phyloP scores from a whole-genome alignment of 2,329 filamentous ascomycete genomes.

The Phyllosticta ampelicida region DNA sequence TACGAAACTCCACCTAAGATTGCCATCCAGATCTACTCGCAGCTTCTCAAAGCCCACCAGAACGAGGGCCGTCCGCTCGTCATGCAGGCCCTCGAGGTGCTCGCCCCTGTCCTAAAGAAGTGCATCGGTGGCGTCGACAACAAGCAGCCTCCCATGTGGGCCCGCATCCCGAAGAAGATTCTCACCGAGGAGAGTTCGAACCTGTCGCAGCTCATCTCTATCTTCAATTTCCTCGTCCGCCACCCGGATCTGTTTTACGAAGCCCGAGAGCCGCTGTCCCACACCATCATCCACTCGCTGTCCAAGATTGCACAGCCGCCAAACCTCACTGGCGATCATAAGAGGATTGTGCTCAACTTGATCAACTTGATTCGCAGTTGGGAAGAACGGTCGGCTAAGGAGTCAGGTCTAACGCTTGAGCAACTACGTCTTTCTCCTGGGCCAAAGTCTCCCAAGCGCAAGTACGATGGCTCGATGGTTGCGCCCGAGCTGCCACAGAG shows the following conservation, averaged over 20 bases:
- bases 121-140: constrained; percentile 62
- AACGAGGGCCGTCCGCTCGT: constrained; percentile 88
- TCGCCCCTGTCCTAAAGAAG: constrained; percentile 88
- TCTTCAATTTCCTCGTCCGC: constrained; percentile 91
- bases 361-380: constrained; percentile 87
- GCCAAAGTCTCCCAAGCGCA: constrained; percentile 52
- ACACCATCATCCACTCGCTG: constrained; percentile 78
- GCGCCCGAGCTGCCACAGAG: constrained; percentile 43
- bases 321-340: constrained; percentile 80
- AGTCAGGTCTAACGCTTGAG: constrained; percentile 54
- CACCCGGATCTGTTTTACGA: constrained; percentile 94
- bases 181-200: constrained; percentile 91
- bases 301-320: constrained; percentile 77
- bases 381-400: constrained; percentile 73
- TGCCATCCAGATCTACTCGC: constrained; percentile 87
- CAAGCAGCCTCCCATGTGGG: constrained; percentile 70
- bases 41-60: constrained; percentile 82
- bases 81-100: constrained; percentile 84
- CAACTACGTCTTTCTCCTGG: constrained; percentile 2
- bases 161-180: constrained; percentile 79
- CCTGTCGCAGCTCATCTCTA: constrained; percentile 88
- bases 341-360: constrained; percentile 80
- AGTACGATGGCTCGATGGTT: constrained; percentile 53
- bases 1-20: constrained; percentile 97
- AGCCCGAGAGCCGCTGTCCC: constrained; percentile 79